Percentiles rank a stretch among this genome's conserved stretches.
phyloP scores from a whole-genome alignment of 179 eudicot genomes.

The Monotropa hypopitys region DNA sequence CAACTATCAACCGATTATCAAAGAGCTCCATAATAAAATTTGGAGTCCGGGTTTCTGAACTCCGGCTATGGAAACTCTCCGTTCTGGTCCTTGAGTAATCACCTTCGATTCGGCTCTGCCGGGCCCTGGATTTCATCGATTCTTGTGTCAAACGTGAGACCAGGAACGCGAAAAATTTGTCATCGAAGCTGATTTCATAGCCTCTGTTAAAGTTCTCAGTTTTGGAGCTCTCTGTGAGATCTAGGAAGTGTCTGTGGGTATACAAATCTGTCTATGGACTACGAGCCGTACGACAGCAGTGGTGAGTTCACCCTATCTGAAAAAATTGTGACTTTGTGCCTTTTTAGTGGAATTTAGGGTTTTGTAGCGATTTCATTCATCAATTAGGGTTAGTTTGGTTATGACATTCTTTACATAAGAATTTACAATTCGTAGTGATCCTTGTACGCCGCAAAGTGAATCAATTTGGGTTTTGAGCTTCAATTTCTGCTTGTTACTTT shows the following conservation, averaged over 20 bases:
- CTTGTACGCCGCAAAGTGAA: background rate
- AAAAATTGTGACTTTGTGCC: background rate
- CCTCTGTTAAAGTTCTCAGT: background rate
- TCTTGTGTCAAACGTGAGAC: background rate
- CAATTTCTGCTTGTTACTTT: background rate
- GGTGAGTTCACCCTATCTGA: constrained; percentile 19
- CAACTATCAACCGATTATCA: constrained; percentile 7
- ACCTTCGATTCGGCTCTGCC: background rate
- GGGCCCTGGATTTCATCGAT: background rate
- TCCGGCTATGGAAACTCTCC: background rate
- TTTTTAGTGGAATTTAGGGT: background rate
- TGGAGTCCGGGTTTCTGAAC: constrained; percentile 19
- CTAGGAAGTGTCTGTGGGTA: constrained; percentile 11
- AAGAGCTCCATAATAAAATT: constrained; percentile 9
- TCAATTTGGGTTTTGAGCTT: background rate
- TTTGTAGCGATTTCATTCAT: background rate
- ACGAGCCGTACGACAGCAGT: constrained; percentile 20
- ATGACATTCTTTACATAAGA: background rate
- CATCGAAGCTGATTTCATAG: background rate
- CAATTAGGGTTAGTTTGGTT: background rate
- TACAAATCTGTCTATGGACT: constrained; percentile 9
- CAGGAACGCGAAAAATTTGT: background rate
- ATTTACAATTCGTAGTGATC: too few species aligned
- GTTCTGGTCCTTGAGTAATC: background rate
- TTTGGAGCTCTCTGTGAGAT: background rate